Percentiles rank a stretch among this genome's conserved stretches.
These are phyloP conservation scores for Chlamydomonas schloesseri DNA, from an alignment of 139 green algal genomes.

Conservation along the genomic window DNA sequence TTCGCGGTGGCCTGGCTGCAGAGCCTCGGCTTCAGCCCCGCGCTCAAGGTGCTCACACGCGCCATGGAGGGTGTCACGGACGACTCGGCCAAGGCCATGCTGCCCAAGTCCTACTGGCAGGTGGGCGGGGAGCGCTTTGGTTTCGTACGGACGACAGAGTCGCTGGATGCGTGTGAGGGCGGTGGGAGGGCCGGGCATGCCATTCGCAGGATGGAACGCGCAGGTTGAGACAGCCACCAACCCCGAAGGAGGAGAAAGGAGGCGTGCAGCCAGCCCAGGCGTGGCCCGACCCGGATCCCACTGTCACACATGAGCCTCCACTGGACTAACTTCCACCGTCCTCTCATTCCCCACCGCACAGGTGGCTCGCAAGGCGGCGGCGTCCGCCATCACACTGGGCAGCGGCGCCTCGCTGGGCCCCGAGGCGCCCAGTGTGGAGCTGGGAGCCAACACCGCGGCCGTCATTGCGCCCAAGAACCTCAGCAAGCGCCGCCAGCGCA, in stretches of 20 bases:
- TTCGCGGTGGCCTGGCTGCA: slow-evolving; percentile 66
- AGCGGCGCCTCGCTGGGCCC: slow-evolving; percentile 90
- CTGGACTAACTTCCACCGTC: neutral
- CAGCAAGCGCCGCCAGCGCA: slow-evolving; percentile 69
- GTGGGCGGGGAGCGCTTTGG: no score
- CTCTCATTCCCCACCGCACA: neutral
- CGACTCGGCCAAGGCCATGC: slow-evolving; percentile 56
- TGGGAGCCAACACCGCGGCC: slow-evolving; percentile 83
- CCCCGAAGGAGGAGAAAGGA: no score
- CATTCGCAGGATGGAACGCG: no score
- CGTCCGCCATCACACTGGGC: slow-evolving; percentile 85
- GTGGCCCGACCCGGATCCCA: no score
- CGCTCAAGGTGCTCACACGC: slow-evolving; percentile 65
- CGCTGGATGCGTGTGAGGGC: no score
- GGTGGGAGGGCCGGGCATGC: no score
- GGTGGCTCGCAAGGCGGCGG: slow-evolving; percentile 68
- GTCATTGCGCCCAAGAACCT: slow-evolving; percentile 71
- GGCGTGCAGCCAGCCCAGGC: no score
- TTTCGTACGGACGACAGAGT: no score
- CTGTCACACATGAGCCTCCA: no score
- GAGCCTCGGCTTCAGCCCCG: slow-evolving; percentile 61
- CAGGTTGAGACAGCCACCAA: no score
- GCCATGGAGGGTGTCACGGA: slow-evolving; percentile 72
- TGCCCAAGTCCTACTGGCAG: slow-evolving; percentile 67
- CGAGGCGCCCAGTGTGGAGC: slow-evolving; percentile 95